Conservation (phyloP, 108 stramenopile species). For the Cyclotella distinguenda region DNA sequence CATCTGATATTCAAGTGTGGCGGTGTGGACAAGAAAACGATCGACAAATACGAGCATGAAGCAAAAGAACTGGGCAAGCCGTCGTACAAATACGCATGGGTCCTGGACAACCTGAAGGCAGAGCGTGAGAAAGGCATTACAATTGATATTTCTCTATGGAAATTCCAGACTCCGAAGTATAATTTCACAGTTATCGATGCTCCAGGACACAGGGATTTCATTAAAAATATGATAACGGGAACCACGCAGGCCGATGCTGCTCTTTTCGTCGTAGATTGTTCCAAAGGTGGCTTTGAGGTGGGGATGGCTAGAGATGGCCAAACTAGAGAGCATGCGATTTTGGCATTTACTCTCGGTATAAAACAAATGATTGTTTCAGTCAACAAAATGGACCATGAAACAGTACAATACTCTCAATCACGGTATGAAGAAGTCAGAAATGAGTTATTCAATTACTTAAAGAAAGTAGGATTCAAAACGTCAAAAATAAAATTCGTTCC, state of each 20-base stretch:
- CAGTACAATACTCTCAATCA: slow-evolving; percentile 79
- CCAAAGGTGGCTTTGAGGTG: slow-evolving; percentile 89
- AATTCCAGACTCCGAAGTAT: slow-evolving; percentile 86
- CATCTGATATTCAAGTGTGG: slow-evolving; percentile 84
- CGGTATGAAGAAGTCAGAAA: slow-evolving; percentile 88
- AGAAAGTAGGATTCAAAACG: slow-evolving; percentile 69
- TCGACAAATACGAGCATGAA: slow-evolving; percentile 92
- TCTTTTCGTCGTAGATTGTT: slow-evolving; percentile 88
- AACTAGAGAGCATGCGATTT: slow-evolving; percentile 94
- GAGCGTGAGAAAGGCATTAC: slow-evolving; percentile 99
- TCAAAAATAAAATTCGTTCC: slow-evolving; percentile 90
- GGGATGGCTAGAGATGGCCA: slow-evolving; percentile 94
- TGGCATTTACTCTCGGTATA: slow-evolving; percentile 95
- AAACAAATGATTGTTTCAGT: slow-evolving; percentile 94
- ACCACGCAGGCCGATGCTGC: slow-evolving; percentile 97
- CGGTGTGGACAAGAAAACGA: slow-evolving; percentile 86
- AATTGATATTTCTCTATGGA: slow-evolving; percentile 97
- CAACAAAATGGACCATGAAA: slow-evolving; percentile 97
- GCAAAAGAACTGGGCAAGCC: slow-evolving; percentile 83
- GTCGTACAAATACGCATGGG: slow-evolving; percentile 85
- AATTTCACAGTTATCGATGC: slow-evolving; percentile 95
- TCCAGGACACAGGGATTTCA: slow-evolving; percentile 94
- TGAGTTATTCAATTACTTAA: slow-evolving; percentile 61
- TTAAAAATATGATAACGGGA: slow-evolving; percentile 98
- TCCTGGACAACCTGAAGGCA: slow-evolving; percentile 96